These are phyloP conservation scores for Maudiozyma barnettii DNA, from an alignment of 805 yeast genomes.

Conservation along the genomic window DNA sequence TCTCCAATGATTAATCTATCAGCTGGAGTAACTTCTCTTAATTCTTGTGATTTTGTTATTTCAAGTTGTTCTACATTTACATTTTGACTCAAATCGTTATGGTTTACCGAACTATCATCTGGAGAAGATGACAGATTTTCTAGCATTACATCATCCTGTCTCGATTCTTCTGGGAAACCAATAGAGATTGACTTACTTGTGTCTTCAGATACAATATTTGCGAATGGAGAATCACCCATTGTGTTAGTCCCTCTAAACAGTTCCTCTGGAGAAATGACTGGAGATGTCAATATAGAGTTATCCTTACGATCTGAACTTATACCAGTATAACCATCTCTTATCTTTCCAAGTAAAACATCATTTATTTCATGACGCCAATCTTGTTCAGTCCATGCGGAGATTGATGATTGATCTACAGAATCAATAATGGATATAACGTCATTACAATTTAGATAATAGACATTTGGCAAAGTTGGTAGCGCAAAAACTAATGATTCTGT, in stretches of 20 bases:
- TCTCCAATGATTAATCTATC: background rate
- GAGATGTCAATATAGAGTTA: conserved; percentile 48
- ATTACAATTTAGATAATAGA: conserved; percentile 48
- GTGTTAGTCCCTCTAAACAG: conserved; percentile 16
- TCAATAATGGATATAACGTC: conserved; percentile 40
- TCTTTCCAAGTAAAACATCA: conserved; percentile 44
- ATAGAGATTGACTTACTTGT: background rate
- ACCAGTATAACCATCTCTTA: conserved; percentile 56
- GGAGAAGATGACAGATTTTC: background rate
- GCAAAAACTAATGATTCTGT: conserved; percentile 53
- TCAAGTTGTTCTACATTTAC: background rate
- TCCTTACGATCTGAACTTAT: conserved; percentile 60
- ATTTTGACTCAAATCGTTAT: background rate
- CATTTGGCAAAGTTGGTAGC: conserved; percentile 63
- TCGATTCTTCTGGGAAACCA: background rate
- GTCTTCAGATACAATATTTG: background rate
- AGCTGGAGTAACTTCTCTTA: background rate
- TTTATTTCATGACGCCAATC: conserved; percentile 54
- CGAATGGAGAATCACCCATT: background rate
- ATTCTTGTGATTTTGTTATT: background rate
- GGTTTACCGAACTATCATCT: background rate
- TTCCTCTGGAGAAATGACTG: conserved; percentile 33
- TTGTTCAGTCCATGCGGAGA: conserved; percentile 43
- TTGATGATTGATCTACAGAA: conserved; percentile 16
- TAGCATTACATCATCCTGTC: background rate